Evolutionary conservation across 2,329 filamentous ascomycete genomes (phyloP), one percentile per base, ranked within the genome.

Genomic region (Calonectria crousiana): DNA sequence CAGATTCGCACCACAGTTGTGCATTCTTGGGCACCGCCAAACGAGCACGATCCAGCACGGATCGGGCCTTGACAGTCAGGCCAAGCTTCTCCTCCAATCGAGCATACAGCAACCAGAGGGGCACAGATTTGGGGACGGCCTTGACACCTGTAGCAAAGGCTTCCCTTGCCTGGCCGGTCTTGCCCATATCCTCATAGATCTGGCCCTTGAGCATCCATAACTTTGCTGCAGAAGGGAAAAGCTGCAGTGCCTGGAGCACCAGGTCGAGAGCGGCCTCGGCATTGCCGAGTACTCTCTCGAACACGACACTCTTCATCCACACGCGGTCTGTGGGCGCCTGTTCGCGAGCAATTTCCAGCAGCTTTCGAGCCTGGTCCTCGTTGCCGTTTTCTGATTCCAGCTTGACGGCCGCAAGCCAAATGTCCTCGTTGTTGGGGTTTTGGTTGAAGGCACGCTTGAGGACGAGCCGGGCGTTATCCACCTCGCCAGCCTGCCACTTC

Each of bases 171-270:
- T 97, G 94, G 0, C 94, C 93, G 18, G 94, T 87, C 86, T 95
- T 95, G 79, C 91, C 93, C 60, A 95, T 90, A 53, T 93, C 90
- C 82, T 98, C 94, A 88, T 99, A 99, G 76, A 98, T 97, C 83
- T 99, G 97, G 0, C 97, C 97, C 86, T 99, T 99, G 88, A 98
- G 95, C 94, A 98, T 98, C 93, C 96, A 98, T 30, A 99, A 89
- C 85, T 98, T 98, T 67, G 95, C 90, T 16, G 94, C 92, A 56
- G 92, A 91, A 0, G 97, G 96, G 87, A 98, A 99, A 13, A 95
- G 90, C 77, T 96, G 93, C 44, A 99, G 88, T 1, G 94, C 97
- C 82, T 97, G 93, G 74, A 96, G 95, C 53, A 95, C 95, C 14
- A 99, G 92, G 80, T 97, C 94, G 18, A 99, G 89, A 0, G 97